A percentile compares a stretch with the other conserved stretches of the same genome.
phyloP scores from a whole-genome alignment of 495 filamentous ascomycete genomes.

The Acidomyces sp. region DNA sequence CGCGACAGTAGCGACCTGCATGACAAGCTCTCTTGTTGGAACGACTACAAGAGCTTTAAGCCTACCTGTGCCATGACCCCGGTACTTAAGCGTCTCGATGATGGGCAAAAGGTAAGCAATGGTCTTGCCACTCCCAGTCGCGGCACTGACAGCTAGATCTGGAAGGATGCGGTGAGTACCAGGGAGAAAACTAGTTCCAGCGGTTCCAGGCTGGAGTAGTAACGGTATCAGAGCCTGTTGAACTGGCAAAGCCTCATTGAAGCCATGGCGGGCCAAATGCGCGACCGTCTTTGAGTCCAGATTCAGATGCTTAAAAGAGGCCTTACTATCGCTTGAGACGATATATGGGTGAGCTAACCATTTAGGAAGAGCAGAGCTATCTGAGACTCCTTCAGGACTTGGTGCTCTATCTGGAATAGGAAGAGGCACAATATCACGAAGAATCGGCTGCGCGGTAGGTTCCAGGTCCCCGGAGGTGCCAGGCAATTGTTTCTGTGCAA shows the following conservation, averaged over 20 bases:
- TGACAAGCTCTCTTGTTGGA: constrained; percentile 79
- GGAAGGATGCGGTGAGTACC: constrained; percentile 13
- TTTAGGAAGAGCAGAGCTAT: constrained; percentile 43
- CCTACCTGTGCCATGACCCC: constrained; percentile 36
- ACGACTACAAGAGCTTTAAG: constrained; percentile 71
- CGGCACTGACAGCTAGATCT: constrained; percentile 76
- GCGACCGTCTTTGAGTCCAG: constrained; percentile 43
- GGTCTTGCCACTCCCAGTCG: constrained; percentile 90
- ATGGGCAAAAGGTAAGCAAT: constrained; percentile 82
- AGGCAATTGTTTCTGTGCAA: constrained; percentile 5
- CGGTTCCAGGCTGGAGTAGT: constrained; percentile 39
- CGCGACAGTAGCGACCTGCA: constrained; percentile 61
- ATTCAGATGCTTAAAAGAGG: constrained; percentile 49
- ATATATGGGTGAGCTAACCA: constrained; percentile 68
- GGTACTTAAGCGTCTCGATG: constrained; percentile 53
- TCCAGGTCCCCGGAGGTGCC: neutral
- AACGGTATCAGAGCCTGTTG: constrained; percentile 71
- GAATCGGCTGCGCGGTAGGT: neutral
- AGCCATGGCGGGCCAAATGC: constrained; percentile 51
- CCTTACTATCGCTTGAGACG: constrained; percentile 42
- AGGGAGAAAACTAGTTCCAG: constrained; percentile 11
- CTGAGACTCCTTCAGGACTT: constrained; percentile 37
- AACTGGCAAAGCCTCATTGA: constrained; percentile 67
- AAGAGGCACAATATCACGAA: constrained; percentile 47
- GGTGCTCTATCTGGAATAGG: constrained; percentile 57